Evolutionary conservation across 305 asterid species (phyloP).

Genomic region (Stenogyne calaminthoides): DNA sequence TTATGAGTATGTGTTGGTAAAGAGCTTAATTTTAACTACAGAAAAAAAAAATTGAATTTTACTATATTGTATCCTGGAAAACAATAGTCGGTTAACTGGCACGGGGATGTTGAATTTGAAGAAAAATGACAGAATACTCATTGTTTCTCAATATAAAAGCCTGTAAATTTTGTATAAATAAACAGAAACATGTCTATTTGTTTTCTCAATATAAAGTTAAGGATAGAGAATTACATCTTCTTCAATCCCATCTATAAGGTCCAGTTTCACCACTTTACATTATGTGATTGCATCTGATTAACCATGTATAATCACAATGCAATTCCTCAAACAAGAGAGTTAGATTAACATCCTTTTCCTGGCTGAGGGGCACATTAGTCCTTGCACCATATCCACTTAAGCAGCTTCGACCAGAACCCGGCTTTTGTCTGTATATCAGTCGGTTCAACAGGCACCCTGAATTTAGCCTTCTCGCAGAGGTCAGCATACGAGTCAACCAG

Average conservation of each 20-base stretch:
- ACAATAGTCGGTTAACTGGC: no score
- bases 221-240: background rate
- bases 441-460: slow-evolving; percentile 50
- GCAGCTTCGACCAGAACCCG: slow-evolving; percentile 47
- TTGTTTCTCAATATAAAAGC: no score
- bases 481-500: slow-evolving; percentile 60
- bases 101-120: no score
- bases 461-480: slow-evolving; percentile 80
- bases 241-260: background rate
- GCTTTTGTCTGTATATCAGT: slow-evolving; percentile 30
- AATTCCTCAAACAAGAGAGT: background rate
- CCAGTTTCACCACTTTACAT: background rate
- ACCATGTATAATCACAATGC: background rate
- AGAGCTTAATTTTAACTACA: no score
- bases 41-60: no score
- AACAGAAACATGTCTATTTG: background rate
- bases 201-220: background rate
- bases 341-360: background rate
- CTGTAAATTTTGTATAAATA: background rate
- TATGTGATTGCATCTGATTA: background rate
- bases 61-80: no score
- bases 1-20: no score
- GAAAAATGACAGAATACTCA: no score
- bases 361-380: background rate
- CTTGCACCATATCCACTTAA: slow-evolving; percentile 37